Base-by-base conservation (phyloP, 208 protist genomes). In the Crithidia expoeki region DNA sequence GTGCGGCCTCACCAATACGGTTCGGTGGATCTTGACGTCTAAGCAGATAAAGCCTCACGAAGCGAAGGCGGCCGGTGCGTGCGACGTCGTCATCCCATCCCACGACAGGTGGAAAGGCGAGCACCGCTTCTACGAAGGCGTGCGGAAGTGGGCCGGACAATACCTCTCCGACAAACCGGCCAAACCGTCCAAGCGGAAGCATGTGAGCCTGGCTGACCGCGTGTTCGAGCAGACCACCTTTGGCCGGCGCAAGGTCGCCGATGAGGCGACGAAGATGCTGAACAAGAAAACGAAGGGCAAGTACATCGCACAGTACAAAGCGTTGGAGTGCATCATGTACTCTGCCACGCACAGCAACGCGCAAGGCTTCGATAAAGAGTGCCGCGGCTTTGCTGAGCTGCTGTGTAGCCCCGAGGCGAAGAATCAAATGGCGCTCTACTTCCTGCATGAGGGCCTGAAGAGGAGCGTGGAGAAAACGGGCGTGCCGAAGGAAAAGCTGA, bases 301-400 rank as follows among this genome's bases (percentile, higher is more conserved):
- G 62, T 98, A 97, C 84, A 96, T 97, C 44, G 97, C 93, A 55
- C 97, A 94, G 58, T 94, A 96, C 86, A 89, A 88, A 71, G 95
- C 96, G 46, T 70, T 98, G 62, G 90, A 97, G 70, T 79, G 74
- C 57, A 79, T 98, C 55, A 83, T 96, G 79, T 89, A 88, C 68
- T 86, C 85, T 42, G 78, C 84, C 28, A 74, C 80, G 25, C 78
- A 94, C 70, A 79, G 66, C 53, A 83, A 91, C 62, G 49, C 71
- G 51, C 66, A 86, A 52, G 85, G 79, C 40, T 86, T 82, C 52
- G 76, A 77, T 23, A 78, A 86, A 62, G 90, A 97, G 79, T 84
- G 74, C 25, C 79, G 85, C 40, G 66, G 33, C n/a, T 97, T 98
- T 70, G 87, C 77, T 30, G 81, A 94, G 58, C 85, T 97, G 30